These are phyloP conservation scores for Pseudozyma tsukubaensis DNA, from an alignment of 1,284 basidiomycete species.

Conservation along the genomic window DNA sequence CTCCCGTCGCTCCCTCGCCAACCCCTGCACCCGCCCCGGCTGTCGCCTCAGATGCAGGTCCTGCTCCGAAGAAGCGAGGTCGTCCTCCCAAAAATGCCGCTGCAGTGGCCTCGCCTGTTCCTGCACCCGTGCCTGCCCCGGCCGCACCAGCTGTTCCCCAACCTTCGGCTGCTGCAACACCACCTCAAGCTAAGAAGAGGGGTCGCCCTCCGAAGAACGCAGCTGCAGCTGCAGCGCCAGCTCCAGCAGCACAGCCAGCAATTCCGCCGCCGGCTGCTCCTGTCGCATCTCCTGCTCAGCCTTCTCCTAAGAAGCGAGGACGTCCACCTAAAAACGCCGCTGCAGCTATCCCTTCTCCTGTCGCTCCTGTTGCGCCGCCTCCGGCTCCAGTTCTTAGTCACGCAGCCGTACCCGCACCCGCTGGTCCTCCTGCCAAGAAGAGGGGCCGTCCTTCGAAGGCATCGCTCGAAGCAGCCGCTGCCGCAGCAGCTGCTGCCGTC, in stretches of 20 bases:
- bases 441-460: constrained; percentile 40
- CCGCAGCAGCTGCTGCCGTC: constrained; percentile 16
- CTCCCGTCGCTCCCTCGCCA: constrained; percentile 9
- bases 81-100: constrained; percentile 30
- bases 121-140: constrained; percentile 5
- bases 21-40: constrained; percentile 4
- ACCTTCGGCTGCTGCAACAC: not conserved
- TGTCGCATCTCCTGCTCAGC: not conserved
- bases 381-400: constrained; percentile 1
- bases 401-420: not conserved
- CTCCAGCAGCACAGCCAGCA: not conserved
- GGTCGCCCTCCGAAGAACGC: constrained; percentile 28
- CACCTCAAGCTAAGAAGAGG: constrained; percentile 21
- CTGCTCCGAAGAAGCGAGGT: constrained; percentile 33
- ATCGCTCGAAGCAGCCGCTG: constrained; percentile 20
- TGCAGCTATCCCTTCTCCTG: not conserved
- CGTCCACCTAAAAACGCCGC: constrained; percentile 25
- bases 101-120: not conserved
- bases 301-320: constrained; percentile 39
- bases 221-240: constrained; percentile 2
- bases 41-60: not conserved
- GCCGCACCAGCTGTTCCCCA: constrained; percentile 7
- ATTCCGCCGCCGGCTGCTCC: not conserved
- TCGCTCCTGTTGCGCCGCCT: constrained; percentile 2
- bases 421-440: constrained; percentile 29